phyloP scores from a whole-genome alignment of 2,329 filamentous ascomycete genomes.

The Gyromitra esculenta region DNA sequence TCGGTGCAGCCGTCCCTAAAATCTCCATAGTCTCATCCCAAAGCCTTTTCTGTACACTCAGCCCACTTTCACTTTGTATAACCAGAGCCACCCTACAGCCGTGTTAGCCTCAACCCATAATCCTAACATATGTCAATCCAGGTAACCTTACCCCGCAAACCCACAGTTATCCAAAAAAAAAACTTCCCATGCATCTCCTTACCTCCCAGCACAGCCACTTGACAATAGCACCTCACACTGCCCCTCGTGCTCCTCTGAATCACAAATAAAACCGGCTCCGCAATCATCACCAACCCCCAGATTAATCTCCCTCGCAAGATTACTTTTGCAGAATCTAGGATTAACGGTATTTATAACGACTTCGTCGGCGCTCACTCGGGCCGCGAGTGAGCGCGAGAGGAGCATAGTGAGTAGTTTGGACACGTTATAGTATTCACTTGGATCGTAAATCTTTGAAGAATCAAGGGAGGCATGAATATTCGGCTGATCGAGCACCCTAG shows the following conservation, averaged over 20 bases:
- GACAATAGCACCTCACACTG: not conserved
- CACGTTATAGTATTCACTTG: not conserved
- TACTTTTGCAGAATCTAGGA: constrained; percentile 10
- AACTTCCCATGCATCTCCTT: not conserved
- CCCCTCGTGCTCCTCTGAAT: not conserved
- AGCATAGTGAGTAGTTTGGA: not conserved
- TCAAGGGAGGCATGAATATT: not conserved
- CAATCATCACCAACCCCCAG: not conserved
- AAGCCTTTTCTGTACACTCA: constrained; percentile 1
- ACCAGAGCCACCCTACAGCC: not conserved
- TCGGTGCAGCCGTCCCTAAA: not conserved
- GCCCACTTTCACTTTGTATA: not conserved
- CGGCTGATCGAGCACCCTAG: not conserved
- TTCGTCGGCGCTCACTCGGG: not conserved
- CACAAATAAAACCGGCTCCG: not conserved
- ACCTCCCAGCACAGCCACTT: not conserved
- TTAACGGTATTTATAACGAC: not conserved
- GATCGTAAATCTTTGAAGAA: not conserved
- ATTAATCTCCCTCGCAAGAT: constrained; percentile 3
- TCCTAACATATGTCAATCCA: not conserved
- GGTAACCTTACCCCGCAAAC: not conserved
- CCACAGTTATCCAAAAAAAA: not conserved
- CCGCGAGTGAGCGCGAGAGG: not conserved
- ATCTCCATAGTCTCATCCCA: constrained; percentile 18
- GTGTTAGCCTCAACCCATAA: not conserved